phyloP scores from a whole-genome alignment of 108 stramenopile species.

The Nitzschia sp. region DNA sequence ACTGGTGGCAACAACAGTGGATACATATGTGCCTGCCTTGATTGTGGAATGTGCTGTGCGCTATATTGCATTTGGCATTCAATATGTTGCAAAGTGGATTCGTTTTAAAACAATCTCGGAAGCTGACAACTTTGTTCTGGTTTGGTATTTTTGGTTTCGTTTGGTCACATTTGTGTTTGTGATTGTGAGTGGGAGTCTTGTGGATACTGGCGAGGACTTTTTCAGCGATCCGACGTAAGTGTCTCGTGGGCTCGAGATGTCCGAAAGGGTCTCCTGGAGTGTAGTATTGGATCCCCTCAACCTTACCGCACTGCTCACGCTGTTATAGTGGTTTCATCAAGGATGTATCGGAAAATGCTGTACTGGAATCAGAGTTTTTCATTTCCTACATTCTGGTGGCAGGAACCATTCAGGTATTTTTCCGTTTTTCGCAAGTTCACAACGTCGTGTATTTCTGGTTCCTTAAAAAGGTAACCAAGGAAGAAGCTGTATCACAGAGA shows the following conservation, averaged over 20 bases:
- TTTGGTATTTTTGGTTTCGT: slow-evolving; percentile 32
- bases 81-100: slow-evolving; percentile 39
- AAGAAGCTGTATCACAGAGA: slow-evolving; percentile 30
- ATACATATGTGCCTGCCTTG: slow-evolving; percentile 40
- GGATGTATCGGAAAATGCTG: slow-evolving; percentile 15
- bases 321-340: not conserved
- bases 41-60: slow-evolving; percentile 46
- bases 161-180: slow-evolving; percentile 16
- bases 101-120: slow-evolving; percentile 54
- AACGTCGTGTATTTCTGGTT: slow-evolving; percentile 12
- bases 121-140: slow-evolving; percentile 19
- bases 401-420: slow-evolving; percentile 11
- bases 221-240: slow-evolving; percentile 17
- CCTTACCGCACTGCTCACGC: too few relatives aligned
- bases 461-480: slow-evolving; percentile 3
- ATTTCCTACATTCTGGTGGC: slow-evolving; percentile 22
- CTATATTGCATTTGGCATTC: slow-evolving; percentile 36
- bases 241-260: too few relatives aligned
- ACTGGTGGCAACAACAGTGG: slow-evolving; percentile 13
- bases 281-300: too few relatives aligned
- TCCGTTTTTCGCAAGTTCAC: slow-evolving; percentile 21
- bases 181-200: slow-evolving; percentile 17
- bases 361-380: slow-evolving; percentile 13
- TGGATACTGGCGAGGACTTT: slow-evolving; percentile 9
- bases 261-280: too few relatives aligned